A percentile compares a stretch with the other conserved stretches of the same genome.
Evolutionary conservation across 2,329 filamentous ascomycete genomes (phyloP).

Genomic region (Dryadomyces sulphureus): DNA sequence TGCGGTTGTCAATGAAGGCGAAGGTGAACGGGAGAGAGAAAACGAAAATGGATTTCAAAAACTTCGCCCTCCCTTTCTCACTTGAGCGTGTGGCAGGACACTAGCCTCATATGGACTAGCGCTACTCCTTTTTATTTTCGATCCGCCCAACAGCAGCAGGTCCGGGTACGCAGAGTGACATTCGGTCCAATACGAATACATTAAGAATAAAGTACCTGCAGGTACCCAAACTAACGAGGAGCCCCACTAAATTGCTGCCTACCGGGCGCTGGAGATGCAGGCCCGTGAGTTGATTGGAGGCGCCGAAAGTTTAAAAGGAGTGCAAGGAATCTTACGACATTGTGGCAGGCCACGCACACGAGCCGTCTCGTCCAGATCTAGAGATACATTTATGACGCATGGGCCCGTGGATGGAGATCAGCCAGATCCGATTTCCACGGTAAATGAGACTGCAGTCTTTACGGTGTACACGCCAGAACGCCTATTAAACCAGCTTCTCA

Average conservation of each 20-base stretch:
- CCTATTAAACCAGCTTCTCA: background rate
- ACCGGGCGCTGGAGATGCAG: background rate
- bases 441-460: background rate
- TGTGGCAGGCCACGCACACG: no score
- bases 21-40: conserved; percentile 2
- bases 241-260: background rate
- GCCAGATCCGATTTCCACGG: no score
- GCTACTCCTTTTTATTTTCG: conserved; percentile 11
- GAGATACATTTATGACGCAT: no score
- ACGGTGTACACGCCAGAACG: background rate
- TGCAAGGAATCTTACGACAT: no score
- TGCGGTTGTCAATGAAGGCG: conserved; percentile 22
- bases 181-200: background rate
- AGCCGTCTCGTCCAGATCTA: no score
- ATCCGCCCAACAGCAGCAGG: background rate
- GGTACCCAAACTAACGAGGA: background rate
- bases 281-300: background rate
- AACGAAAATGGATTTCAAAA: conserved; percentile 22
- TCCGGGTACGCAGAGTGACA: background rate
- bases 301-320: background rate
- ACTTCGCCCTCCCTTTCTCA: conserved; percentile 20
- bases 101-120: conserved; percentile 20
- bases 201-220: background rate
- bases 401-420: no score
- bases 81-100: conserved; percentile 8